Conservation (phyloP, 129 eudicot species). For the Logfia minima region DNA sequence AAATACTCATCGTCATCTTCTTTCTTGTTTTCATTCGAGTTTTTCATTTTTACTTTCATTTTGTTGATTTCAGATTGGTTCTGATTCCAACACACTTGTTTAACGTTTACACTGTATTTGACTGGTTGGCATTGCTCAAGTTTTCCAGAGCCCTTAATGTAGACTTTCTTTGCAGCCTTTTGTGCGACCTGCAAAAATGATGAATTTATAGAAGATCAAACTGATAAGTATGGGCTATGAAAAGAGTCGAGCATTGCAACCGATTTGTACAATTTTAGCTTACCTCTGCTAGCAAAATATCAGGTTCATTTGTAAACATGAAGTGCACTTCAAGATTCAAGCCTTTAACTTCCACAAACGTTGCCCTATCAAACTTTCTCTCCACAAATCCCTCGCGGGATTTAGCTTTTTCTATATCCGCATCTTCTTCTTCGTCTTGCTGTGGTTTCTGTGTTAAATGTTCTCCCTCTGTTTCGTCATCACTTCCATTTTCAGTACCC, state of each 20-base stretch:
- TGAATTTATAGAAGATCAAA: not conserved
- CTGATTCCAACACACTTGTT: slow-evolving; percentile 65
- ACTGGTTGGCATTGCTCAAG: slow-evolving; percentile 71
- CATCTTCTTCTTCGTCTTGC: slow-evolving; percentile 14
- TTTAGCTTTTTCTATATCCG: slow-evolving; percentile 29
- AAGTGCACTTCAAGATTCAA: slow-evolving; percentile 57
- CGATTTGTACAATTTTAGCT: not conserved
- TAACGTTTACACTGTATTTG: slow-evolving; percentile 58
- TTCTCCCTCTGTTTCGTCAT: slow-evolving; percentile 37
- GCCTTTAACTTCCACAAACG: slow-evolving; percentile 49
- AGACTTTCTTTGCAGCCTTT: slow-evolving; percentile 76
- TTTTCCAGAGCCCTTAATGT: slow-evolving; percentile 61
- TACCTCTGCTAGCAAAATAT: slow-evolving; percentile 82
- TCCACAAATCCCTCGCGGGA: slow-evolving; percentile 10
- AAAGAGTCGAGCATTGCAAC: not conserved
- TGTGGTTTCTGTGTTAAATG: slow-evolving; percentile 24
- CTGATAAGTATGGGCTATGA: not conserved
- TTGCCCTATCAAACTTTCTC: slow-evolving; percentile 45
- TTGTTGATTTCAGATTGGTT: slow-evolving; percentile 31
- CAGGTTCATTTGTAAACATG: slow-evolving; percentile 68
- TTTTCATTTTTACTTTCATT: slow-evolving; percentile 24
- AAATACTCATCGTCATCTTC: slow-evolving; percentile 22
- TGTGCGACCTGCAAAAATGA: slow-evolving; percentile 54
- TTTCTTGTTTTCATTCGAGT: slow-evolving; percentile 1
- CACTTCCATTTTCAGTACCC: slow-evolving; percentile 31